A percentile compares a stretch with the other conserved stretches of the same genome.
Evolutionary conservation across 495 filamentous ascomycete genomes (phyloP).

Genomic region (Jackrogersella minutella): DNA sequence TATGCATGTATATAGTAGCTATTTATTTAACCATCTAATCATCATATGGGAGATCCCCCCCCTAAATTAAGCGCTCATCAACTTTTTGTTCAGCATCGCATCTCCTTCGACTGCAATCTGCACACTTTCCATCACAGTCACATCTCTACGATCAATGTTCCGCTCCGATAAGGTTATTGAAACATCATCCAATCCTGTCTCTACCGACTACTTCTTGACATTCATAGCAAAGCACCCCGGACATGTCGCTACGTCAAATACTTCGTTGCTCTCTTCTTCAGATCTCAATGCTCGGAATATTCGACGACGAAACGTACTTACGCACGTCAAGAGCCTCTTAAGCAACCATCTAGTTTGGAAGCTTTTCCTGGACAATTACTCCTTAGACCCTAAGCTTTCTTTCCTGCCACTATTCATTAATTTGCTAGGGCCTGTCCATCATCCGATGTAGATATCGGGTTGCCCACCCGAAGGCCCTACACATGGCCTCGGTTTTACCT

Average conservation of each 20-base stretch:
- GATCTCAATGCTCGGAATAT: background rate
- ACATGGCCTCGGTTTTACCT: background rate
- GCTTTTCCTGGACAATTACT: background rate
- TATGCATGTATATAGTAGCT: no score
- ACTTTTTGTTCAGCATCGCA: constrained; percentile 1
- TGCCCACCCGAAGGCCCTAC: background rate
- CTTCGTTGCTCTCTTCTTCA: background rate
- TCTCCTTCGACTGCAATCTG: constrained; percentile 25
- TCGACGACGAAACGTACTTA: background rate
- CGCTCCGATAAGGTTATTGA: background rate
- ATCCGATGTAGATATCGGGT: background rate
- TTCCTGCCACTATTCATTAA: background rate
- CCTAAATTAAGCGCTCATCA: constrained; percentile 24
- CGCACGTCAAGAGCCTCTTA: background rate
- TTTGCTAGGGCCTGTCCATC: background rate
- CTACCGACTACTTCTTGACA: background rate
- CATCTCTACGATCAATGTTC: constrained; percentile 10
- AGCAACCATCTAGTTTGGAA: background rate
- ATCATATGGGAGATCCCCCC: no score
- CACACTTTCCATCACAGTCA: constrained; percentile 27
- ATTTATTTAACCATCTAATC: no score
- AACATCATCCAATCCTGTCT: background rate
- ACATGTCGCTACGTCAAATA: background rate
- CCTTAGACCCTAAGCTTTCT: background rate
- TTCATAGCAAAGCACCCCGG: constrained; percentile 18